Evolutionary conservation across 2,329 filamentous ascomycete species (phyloP).

Genomic region (Thielaviopsis populi): DNA sequence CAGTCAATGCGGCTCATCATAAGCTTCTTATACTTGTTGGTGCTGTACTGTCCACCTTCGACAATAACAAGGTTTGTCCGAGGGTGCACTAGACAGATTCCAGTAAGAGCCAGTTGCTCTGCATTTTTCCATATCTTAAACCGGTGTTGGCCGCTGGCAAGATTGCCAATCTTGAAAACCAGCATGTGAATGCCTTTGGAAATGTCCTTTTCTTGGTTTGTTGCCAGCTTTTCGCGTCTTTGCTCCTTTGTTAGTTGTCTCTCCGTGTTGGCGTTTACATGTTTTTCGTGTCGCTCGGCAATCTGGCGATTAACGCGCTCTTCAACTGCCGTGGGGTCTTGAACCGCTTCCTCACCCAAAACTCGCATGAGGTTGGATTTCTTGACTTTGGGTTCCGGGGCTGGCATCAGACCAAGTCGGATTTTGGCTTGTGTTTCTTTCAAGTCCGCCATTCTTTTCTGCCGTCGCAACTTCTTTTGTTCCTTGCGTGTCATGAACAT

Average conservation of each 20-base stretch:
- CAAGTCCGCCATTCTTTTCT: constrained; percentile 78
- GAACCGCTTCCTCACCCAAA: constrained; percentile 69
- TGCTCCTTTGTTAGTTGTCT: constrained; percentile 82
- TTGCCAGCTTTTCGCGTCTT: constrained; percentile 63
- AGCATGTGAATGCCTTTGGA: constrained; percentile 71
- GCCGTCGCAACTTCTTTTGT: constrained; percentile 76
- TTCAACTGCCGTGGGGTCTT: constrained; percentile 94
- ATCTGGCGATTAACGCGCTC: constrained; percentile 88
- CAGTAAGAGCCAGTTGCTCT: constrained; percentile 73
- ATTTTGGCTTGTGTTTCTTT: constrained; percentile 98
- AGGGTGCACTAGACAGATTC: constrained; percentile 83
- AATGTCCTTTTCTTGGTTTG: constrained; percentile 77
- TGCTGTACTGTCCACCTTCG: constrained; percentile 73
- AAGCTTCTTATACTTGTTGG: constrained; percentile 76
- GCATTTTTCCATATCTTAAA: constrained; percentile 90
- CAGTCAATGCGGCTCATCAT: constrained; percentile 91
- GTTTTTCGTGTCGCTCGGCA: constrained; percentile 64
- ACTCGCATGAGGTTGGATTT: constrained; percentile 97
- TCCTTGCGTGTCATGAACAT: constrained; percentile 88
- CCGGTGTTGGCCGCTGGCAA: constrained; percentile 85
- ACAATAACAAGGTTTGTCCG: constrained; percentile 80
- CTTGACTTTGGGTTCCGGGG: constrained; percentile 90
- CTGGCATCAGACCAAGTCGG: constrained; percentile 72
- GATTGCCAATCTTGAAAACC: constrained; percentile 76
- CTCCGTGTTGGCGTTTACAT: constrained; percentile 65